Base-by-base conservation (phyloP, 495 filamentous ascomycete species). In the Parachaetomium inaequale region DNA sequence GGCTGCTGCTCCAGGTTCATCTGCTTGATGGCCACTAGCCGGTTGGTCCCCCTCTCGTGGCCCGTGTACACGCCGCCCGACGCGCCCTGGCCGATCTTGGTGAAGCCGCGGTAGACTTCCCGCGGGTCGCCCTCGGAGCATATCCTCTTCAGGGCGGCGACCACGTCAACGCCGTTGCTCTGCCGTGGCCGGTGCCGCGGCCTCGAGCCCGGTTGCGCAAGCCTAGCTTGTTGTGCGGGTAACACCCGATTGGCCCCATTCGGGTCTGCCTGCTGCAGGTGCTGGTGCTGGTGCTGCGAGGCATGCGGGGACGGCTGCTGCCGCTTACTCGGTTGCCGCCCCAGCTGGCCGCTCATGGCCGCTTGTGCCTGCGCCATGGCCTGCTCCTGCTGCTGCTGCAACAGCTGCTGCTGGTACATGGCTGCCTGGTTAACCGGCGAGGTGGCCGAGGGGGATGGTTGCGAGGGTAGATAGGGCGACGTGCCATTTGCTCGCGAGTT, bases 1-100 rank as follows among this genome's bases (percentile, higher is more conserved):
- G 94, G 94, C 66, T 98, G 94, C 72, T 98, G 87, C 72, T 97
- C 94, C 53, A 98, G 78, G 64, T 98, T 98, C 94, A 98, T 98
- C 80, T 98, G 94, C 75, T 98, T 98, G 78, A 98, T 98, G 25
- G 94, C 94, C 57, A 98, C 95, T 66, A 93, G 89, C 56, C 86
- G 85, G 69, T 94, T 94, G 25, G 85, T 87, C 25, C 84, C 87
- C 65, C 82, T 82, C 73, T 96, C 89, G 72, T 93, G 92, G 1
- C 94, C 94, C 12, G 92, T 96, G 68, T 85, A 98, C 2, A 98
- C 94, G 61, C 94, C 94, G 60, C 94, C 94, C 15, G 94, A 98
- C 32, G 94, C 94, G 68, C 94, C 94, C 74, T 98, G 94, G 10
- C 94, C 94, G 70, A 98, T 98, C 76, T 98, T 98, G 67, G 86